These are phyloP conservation scores for Fraxinus xanthoxyloides DNA, from an alignment of 305 asterid genomes.

Conservation along the genomic window DNA sequence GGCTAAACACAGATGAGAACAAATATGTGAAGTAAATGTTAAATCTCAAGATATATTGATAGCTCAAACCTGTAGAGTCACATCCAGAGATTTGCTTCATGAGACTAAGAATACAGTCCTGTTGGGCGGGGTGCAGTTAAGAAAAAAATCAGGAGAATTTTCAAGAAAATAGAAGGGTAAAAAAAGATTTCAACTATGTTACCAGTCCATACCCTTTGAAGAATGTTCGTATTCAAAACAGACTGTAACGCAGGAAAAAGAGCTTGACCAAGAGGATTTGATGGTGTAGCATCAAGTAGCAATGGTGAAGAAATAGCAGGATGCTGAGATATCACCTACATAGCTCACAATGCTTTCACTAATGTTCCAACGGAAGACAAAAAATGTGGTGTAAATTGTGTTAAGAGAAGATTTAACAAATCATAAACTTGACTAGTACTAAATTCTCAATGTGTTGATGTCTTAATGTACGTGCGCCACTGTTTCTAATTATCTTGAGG, in stretches of 20 bases:
- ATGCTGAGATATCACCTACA: slow-evolving; percentile 64
- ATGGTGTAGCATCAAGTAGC: slow-evolving; percentile 46
- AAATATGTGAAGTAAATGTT: neutral
- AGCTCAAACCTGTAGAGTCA: slow-evolving; percentile 57
- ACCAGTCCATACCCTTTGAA: slow-evolving; percentile 66
- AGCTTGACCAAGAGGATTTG: slow-evolving; percentile 42
- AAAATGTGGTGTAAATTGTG: neutral
- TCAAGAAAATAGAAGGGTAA: neutral
- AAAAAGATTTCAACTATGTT: neutral
- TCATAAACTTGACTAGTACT: neutral
- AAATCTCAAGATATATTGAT: slow-evolving; percentile 14
- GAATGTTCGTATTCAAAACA: slow-evolving; percentile 68
- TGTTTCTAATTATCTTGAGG: neutral
- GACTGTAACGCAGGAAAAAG: slow-evolving; percentile 58
- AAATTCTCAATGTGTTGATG: neutral
- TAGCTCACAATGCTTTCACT: slow-evolving; percentile 14
- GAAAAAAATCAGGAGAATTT: slow-evolving; percentile 2
- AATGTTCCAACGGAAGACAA: slow-evolving; percentile 6
- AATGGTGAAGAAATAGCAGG: slow-evolving; percentile 38
- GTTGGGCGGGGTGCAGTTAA: slow-evolving; percentile 17
- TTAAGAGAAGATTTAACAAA: slow-evolving; percentile 1
- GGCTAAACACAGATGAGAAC: slow-evolving; percentile 17
- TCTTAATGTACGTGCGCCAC: neutral
- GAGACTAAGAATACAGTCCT: slow-evolving; percentile 66
- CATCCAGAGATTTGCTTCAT: slow-evolving; percentile 74